Base-by-base conservation (phyloP, 2,329 filamentous ascomycete genomes). In the Periconia sp. region DNA sequence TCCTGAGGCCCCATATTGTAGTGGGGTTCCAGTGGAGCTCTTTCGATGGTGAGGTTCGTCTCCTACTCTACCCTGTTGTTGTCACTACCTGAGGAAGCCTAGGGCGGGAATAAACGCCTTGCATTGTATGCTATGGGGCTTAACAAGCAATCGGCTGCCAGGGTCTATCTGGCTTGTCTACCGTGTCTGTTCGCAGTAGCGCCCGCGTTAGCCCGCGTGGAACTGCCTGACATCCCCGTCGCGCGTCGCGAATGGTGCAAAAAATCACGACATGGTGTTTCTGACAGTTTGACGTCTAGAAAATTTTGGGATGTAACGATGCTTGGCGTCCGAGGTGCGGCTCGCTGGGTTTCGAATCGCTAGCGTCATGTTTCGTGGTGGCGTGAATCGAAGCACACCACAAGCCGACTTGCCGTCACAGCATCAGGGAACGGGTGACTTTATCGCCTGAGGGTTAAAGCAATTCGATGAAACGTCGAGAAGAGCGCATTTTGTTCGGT, bases 301-400 rank as follows among this genome's bases (percentile, higher is more conserved):
- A n/a, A 41, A 23, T 15, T 23, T 20, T 27, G 31, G 45, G 40
- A 9, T 41, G 43, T 13, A n/a, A 41, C 30, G 45, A 35, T 41
- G 44, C 41, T 50, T 41, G 49, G 44, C 45, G 43, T 42, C n/a
- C 27, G 27, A 50, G 14, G 50, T 56, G 49, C 27, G 15, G 50
- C 50, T 45, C 20, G 20, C 14, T 27, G 7, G 44, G 53, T 55
- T 55, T 55, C 53, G 49, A 50, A 49, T 33, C 15, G 23, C 23
- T 20, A 40, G 43, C 27, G 43, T 50, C 27, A 43, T 51, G 54
- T 56, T 56, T 56, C 50, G 50, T n/a, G 35, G 50, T 53, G 45
- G 50, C 50, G 43, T 20, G 41, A 33, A 23, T 17, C 18, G 41
- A 49, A 37, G 31, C 50, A 40, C 30, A 45, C 14, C 14, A n/a